Evolutionary conservation across 163 green algal species (phyloP), one percentile per base, ranked within the genome.

Genomic region (Chloromonas sp.): DNA sequence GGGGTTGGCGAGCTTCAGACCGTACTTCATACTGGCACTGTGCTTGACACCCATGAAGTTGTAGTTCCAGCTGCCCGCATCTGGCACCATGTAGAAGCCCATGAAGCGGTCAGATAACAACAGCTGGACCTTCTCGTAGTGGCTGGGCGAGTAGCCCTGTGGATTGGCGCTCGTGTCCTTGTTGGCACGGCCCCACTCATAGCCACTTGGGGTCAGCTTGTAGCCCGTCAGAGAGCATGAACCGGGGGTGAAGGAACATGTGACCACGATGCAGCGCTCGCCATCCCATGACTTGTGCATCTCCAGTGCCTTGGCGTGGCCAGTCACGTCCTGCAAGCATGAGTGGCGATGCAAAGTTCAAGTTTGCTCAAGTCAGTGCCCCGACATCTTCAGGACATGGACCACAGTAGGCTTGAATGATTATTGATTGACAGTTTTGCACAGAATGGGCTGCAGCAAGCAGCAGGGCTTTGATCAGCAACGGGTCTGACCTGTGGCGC

Each of bases 111-210:
- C 95, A 15, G 88, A 95, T 79, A 98, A 91, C 85, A 98, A 93
- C 92, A 98, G 93, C 93, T 98, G 95, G 61, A 97, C 96, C 90
- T 98, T 98, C 92, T 99, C 97, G 86, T 98, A 99, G 90, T 97
- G 96, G 36, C 90, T 93, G 57, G 97, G 97, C 61, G 92, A 89
- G 92, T 97, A 98, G 82, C 95, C 96, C 78, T 90, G 87, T 14
- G 96, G 96, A 89, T 97, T 97, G 60, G 90, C 91, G 61, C 78
- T 90, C 82, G 87, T 92, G 91, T 99, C 97, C 89, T 96, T 96
- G 93, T 98, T 97, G 14, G 89, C 81, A 58, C 96, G 89, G 59
- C 97, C 97, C 97, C 97, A 99, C 91, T 99, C 96, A 89, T 99
- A 99, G 60, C 97, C 97, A 58, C 11, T 57, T 0, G 97, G 97